Base-by-base conservation (phyloP, 192 early-diverging fungal genomes). In the Phlyctochytrium planicorne region DNA sequence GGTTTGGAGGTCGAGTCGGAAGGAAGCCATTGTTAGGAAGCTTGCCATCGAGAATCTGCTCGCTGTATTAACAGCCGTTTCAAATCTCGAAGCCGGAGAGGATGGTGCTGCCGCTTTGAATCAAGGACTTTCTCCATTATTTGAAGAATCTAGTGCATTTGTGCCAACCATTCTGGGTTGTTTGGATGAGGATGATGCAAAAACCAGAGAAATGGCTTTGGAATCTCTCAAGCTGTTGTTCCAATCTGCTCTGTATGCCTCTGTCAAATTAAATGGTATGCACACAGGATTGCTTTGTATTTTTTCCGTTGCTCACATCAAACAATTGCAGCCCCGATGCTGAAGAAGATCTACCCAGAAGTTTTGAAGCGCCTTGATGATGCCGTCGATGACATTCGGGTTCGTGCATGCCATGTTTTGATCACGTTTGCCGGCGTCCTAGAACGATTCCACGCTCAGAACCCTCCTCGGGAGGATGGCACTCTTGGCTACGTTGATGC, bases 281-380 rank as follows among this genome's bases (percentile, higher is more conserved):
- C 60, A 1, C 23, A 4, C 55, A n/a, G n/a, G n/a, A n/a, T n/a
- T n/a, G n/a, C n/a, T n/a, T n/a, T n/a, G n/a, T n/a, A n/a, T n/a
- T n/a, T n/a, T n/a, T n/a, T n/a, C n/a, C n/a, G n/a, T n/a, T n/a
- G n/a, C n/a, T n/a, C n/a, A n/a, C n/a, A n/a, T n/a, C n/a, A n/a
- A n/a, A n/a, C n/a, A 1, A 0, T 27, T 1, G 23, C 71, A 76
- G 78, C 74, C 1, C 40, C 59, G 27, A 47, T 59, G 16, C 68
- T 79, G 64, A 85, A 86, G 57, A 75, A 55, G 1, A 34, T 86
- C 10, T 87, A 86, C 63, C 80, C 72, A 10, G 85, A 87, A 56
- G 65, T 85, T 12, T 50, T 83, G 27, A 87, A 87, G 61, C 74
- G 85, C 0, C 35, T 87, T 24, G 85, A 87, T 67, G 85, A 87